phyloP scores from a whole-genome alignment of 768 basidiomycete species.

The Serendipita vermifera region DNA sequence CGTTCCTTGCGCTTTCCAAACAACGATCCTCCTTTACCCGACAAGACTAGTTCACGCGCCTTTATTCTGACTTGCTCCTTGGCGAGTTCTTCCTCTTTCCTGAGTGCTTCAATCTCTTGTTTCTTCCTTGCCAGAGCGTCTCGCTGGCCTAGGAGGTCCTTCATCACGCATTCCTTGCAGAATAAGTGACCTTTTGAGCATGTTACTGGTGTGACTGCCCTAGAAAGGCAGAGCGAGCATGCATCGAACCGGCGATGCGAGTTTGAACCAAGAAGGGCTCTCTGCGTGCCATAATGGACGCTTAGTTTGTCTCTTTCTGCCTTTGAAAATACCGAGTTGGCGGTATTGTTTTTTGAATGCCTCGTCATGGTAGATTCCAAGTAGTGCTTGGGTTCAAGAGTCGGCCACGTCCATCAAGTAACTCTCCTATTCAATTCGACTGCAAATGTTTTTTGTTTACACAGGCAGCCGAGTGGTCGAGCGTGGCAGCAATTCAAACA shows the following conservation, averaged over 20 bases:
- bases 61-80: constrained; percentile 49
- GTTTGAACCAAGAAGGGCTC: constrained; percentile 29
- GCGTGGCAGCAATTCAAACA: too few relatives aligned
- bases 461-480: too few relatives aligned
- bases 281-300: constrained; percentile 56
- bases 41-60: constrained; percentile 76
- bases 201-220: constrained; percentile 69
- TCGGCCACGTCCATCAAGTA: too few relatives aligned
- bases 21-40: constrained; percentile 31
- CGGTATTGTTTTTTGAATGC: constrained; percentile 83
- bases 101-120: constrained; percentile 56
- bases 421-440: too few relatives aligned
- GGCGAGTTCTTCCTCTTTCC: constrained; percentile 71
- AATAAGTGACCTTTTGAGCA: constrained; percentile 84
- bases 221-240: constrained; percentile 76
- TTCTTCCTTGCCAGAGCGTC: constrained; percentile 89
- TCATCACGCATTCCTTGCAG: constrained; percentile 89
- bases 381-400: too few relatives aligned
- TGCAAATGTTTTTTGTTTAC: too few relatives aligned
- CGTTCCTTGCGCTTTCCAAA: constrained; percentile 5
- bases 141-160: constrained; percentile 77
- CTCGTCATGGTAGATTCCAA: constrained; percentile 49
- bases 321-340: constrained; percentile 79
- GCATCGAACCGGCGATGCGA: constrained; percentile 66
- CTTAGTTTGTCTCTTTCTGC: constrained; percentile 69